Evolutionary conservation across 106 monocot genomes (phyloP), one percentile per base, ranked within the genome.

Genomic region (Alisma plantagoaquatica): DNA sequence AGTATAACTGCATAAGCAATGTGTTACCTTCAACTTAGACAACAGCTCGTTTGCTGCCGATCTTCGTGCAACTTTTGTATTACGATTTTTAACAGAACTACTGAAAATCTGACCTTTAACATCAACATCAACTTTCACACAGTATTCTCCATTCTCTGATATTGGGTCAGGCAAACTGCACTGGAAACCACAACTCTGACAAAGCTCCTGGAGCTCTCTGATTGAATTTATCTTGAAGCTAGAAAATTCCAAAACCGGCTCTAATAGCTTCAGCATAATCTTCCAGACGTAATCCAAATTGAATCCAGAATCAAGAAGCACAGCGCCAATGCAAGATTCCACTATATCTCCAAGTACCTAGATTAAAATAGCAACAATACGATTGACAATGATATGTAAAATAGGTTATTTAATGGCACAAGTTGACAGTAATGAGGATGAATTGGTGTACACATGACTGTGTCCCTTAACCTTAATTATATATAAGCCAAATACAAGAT

Each of bases 341-440:
- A 99, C 73, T 57, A 90, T 70, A 48, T 99, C 98, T 48, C 98
- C 82, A 61, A 99, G 90, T 38, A 77, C 90, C 98, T 99, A 68
- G 26, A 77, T 38, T 14, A 38, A 33, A 16, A 26, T n/a, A 9
- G 43, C 43, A 43, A 43, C 11, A 43, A 43, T n/a, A 19, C 15
- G 19, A 43, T 2, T n/a, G 5, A 43, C 43, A 41, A 41, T 41
- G 7, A 41, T 9, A 11, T 7, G 7, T 11, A 9, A 7, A 41
- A 41, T 41, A 41, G 38, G 11, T 11, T 41, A 7, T 41, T 41
- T n/a, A n/a, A n/a, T n/a, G n/a, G n/a, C n/a, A n/a, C n/a, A n/a
- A n/a, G n/a, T n/a, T n/a, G n/a, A n/a, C n/a, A n/a, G n/a, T n/a
- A n/a, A n/a, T n/a, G n/a, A n/a, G n/a, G n/a, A n/a, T n/a, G n/a